phyloP scores from a whole-genome alignment of 768 basidiomycete genomes.

The Collybia mongolica region DNA sequence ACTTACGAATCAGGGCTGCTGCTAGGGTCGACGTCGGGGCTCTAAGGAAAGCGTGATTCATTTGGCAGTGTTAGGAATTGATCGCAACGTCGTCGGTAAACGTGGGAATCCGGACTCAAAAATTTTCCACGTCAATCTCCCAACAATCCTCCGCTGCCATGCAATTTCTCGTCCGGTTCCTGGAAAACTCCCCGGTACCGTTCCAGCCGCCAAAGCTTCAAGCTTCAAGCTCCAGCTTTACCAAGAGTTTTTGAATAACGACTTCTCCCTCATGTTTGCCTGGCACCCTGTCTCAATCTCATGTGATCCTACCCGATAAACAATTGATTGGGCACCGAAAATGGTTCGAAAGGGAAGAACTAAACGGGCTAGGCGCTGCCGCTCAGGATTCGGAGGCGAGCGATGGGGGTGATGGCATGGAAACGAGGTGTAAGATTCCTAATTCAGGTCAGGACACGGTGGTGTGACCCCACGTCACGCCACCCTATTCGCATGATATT shows the following conservation, averaged over 20 bases:
- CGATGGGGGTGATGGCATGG: not conserved
- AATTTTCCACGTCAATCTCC: not conserved
- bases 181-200: not conserved
- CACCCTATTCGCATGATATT: constrained; percentile 1
- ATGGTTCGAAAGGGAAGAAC: not conserved
- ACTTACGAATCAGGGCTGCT: too few species aligned
- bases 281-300: too few species aligned
- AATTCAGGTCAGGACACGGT: constrained; percentile 5
- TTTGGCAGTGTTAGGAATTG: too few species aligned
- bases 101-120: not conserved
- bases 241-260: too few species aligned
- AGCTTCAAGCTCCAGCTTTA: too few species aligned
- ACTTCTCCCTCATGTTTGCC: too few species aligned
- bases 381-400: not conserved
- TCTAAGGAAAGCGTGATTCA: too few species aligned
- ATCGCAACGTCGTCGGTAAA: too few species aligned
- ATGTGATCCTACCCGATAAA: too few species aligned
- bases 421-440: not conserved
- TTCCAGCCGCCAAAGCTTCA: too few species aligned
- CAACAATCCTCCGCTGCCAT: not conserved
- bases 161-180: not conserved
- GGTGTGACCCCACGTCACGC: constrained; percentile 6
- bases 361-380: not conserved
- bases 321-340: too few species aligned
- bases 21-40: too few species aligned